Base-by-base conservation (phyloP, 2,329 filamentous ascomycete genomes). In the Aspergillus texensis region DNA sequence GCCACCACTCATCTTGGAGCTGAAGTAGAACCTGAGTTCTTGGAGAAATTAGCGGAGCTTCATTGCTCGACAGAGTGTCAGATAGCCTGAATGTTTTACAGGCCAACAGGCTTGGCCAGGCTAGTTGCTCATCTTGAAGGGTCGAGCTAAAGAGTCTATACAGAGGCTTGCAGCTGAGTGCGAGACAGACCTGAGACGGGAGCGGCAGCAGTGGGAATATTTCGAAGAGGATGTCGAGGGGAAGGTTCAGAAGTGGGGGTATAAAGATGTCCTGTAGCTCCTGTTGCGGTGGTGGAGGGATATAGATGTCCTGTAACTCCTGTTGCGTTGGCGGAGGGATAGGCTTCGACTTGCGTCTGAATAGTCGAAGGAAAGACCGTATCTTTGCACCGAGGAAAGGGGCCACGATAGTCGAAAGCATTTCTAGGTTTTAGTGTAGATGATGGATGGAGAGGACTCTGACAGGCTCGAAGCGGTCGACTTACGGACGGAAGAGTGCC, bases 141-240 rank as follows among this genome's bases (percentile, higher is more conserved):
- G 56, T 52, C 14, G 21, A 26, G 46, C 50, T 30, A 30, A 63
- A 57, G 14, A 57, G 57, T 4, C 19, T 4, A 34, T 57, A 60
- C 3, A 60, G 39, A 28, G 52, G 26, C 34, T 57, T 60, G 57
- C 61, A 63, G 43, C 43, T 60, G 32, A 60, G 52, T 16, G 61
- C 57, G 5, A 63, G 61, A 21, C 57, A 63, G 1, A 39, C 52
- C n/a, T 57, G 57, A 9, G 53, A 60, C 14, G 32, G 3, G 12
- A 63, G 57, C 10, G 52, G 61, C 32, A 63, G n/a, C 2, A 50
- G 32, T 14, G 26, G 21, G n/a, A 62, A 48, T 4, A 60, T 59
- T 6, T 58, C 50, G 4, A 41, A 41, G 19, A 59, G 9, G 21
- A 62, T 43, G 5, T 62, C 61, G 9, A 56, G 6, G 16, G 61